phyloP scores from a whole-genome alignment of 1,284 basidiomycete genomes.

The Leccinum subspadiceum region DNA sequence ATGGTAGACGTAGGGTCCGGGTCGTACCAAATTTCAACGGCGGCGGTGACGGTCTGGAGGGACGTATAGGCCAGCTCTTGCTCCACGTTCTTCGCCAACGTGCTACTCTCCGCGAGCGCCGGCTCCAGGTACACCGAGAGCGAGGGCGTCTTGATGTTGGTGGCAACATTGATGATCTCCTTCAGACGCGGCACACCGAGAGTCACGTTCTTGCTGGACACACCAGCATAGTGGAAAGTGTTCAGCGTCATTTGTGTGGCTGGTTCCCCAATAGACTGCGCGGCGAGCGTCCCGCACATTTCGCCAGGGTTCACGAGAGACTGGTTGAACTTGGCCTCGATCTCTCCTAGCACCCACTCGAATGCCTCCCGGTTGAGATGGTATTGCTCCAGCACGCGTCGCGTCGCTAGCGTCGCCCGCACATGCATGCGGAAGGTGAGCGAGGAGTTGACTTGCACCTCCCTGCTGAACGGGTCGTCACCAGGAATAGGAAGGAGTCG shows the following conservation, averaged over 20 bases:
- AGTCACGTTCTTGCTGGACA: constrained; percentile 93
- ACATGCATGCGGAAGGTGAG: constrained; percentile 92
- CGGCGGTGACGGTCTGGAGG: constrained; percentile 90
- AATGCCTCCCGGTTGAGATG: constrained; percentile 91
- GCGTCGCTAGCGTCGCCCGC: constrained; percentile 81
- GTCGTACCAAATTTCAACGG: constrained; percentile 98
- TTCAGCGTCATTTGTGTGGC: constrained; percentile 95
- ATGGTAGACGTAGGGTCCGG: constrained; percentile 90
- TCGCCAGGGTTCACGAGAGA: constrained; percentile 82
- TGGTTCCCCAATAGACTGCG: constrained; percentile 98
- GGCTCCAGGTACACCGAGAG: constrained; percentile 87
- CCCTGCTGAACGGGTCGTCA: constrained; percentile 68
- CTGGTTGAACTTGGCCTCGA: constrained; percentile 56
- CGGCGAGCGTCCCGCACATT: constrained; percentile 98
- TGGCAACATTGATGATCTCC: constrained; percentile 99
- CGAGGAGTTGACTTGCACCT: constrained; percentile 89
- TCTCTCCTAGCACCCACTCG: constrained; percentile 96
- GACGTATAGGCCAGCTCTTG: constrained; percentile 93
- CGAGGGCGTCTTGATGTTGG: constrained; percentile 98
- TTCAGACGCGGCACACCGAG: constrained; percentile 97
- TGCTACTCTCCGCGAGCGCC: constrained; percentile 58
- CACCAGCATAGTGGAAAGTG: constrained; percentile 70
- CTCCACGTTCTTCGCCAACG: constrained; percentile 73
- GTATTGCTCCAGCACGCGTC: constrained; percentile 82
- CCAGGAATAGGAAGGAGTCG: constrained; percentile 87